Percentiles rank a stretch among this genome's conserved stretches.
phyloP scores from a whole-genome alignment of 352 stramenopile genomes.

The Phytophthora nicotianae region DNA sequence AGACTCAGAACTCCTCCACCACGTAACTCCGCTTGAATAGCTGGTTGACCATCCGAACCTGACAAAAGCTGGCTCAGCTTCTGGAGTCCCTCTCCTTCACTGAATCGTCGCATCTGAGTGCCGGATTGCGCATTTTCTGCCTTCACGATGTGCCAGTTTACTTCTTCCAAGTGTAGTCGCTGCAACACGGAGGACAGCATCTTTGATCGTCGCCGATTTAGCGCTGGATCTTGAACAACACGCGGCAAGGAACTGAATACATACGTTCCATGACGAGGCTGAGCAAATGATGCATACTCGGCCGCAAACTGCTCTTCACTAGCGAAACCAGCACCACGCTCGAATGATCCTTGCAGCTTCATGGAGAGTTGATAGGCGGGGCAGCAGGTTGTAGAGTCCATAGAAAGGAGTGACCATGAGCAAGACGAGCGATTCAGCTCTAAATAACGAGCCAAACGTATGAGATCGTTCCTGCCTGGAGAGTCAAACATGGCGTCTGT shows the following conservation, averaged over 20 bases:
- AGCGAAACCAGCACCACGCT: constrained; percentile 34
- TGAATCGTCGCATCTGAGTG: constrained; percentile 45
- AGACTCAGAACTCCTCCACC: constrained; percentile 71
- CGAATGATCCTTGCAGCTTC: constrained; percentile 44
- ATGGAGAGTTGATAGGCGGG: constrained; percentile 51
- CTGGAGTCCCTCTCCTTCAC: constrained; percentile 54
- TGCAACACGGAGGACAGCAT: constrained; percentile 30
- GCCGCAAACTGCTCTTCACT: constrained; percentile 48
- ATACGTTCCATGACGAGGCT: constrained; percentile 33
- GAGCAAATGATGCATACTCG: constrained; percentile 35
- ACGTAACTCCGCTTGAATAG: constrained; percentile 71
- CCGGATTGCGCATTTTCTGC: constrained; percentile 46
- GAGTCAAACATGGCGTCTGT: constrained; percentile 46
- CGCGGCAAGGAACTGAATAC: constrained; percentile 40
- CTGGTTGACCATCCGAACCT: constrained; percentile 45
- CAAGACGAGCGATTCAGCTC: constrained; percentile 39
- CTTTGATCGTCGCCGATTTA: constrained; percentile 17
- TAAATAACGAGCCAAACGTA: constrained; percentile 40
- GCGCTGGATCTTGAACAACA: constrained; percentile 15
- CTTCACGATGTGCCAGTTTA: constrained; percentile 56
- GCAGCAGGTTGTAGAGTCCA: constrained; percentile 62
- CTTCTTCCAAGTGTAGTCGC: constrained; percentile 45
- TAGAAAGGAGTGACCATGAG: constrained; percentile 58
- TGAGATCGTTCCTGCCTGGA: constrained; percentile 39
- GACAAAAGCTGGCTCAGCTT: constrained; percentile 57